Evolutionary conservation across 2,329 filamentous ascomycete species (phyloP), one percentile per base, ranked within the genome.

Genomic region (Monilinia vaccinii-corymbosi): DNA sequence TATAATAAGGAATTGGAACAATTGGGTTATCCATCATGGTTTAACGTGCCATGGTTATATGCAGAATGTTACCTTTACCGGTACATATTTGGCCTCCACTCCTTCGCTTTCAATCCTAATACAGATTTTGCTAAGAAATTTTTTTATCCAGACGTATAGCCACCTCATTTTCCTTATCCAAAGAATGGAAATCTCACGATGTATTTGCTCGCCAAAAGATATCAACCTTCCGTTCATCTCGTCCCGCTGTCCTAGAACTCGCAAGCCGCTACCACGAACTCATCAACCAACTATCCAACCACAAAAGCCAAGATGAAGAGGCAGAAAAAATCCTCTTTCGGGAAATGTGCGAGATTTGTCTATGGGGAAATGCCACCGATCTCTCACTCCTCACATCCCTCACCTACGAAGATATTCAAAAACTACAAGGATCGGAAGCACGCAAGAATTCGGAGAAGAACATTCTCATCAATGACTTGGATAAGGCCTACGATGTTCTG

Each of bases 351-450:
- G 91, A 97, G 78, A 94, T 97, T 67, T 97, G 92, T 72, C 82
- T 97, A 2, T 97, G 93, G 93, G 93, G 93, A 13, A 97, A 97
- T 73, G 94, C 93, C 1, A 97, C 93, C 0, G 94, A 97, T 73
- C 79, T 97, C 16, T 96, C 91, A 0, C 86, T 97, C 23, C 79
- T 97, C 59, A 96, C 92, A 0, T 91, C 87, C 67, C 81, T 97
- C 60, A 90, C 88, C 1, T 96, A 96, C 73, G 92, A 97, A 69
- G 94, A 97, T 70, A 95, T 99, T 65, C 93, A 97, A 76, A 96
- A 96, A 74, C 81, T 97, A 11, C 94, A 99, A 77, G 93, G 93
- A 18, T 86, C 89, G 9, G 81, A 92, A 68, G 91, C 93, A 14
- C 83, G 93, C 65, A 95, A 96, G 73, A 84, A 82, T 1, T 87